Base-by-base conservation (phyloP, 768 basidiomycete species). In the Rhodotorula diobovata region DNA sequence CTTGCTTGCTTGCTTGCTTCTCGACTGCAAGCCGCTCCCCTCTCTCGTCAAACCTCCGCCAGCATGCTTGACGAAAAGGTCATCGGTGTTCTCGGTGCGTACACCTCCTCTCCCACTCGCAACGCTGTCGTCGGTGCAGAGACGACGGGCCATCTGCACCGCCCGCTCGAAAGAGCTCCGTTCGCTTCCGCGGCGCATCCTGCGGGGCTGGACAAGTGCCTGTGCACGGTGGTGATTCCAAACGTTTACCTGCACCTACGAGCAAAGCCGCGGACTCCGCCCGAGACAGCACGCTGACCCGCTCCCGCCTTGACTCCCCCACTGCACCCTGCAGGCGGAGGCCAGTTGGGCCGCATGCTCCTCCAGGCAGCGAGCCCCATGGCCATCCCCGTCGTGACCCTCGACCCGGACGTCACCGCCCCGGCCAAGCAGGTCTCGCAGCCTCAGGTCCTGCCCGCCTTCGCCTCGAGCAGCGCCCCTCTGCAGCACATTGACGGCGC, bases 291-390 rank as follows among this genome's bases (percentile, higher is more conserved):
- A 15, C 21, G 54, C 32, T 34, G n/a, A 66, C 21, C 51, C 28
- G 28, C 18, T 28, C 39, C 14, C 53, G 48, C 35, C 30, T 37
- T 32, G 34, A 25, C 46, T 25, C 48, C 48, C 48, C 48, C 6
- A 4, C 23, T 11, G 41, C 41, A 43, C 41, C 41, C 16, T 25
- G 11, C 60, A 74, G 95, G 95, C 72, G 96, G 96, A 48, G 94
- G 95, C 72, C 95, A 98, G 81, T 87, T 99, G 35, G 95, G 95
- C 35, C 91, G 95, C 34, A 99, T 99, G 96, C 85, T 99, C 23
- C 90, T 89, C 9, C 88, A 88, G 43, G 88, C 94, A 0, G 94
- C 95, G 7, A 88, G 93, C 5, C 84, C 92, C 43, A 85, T 98
- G 61, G 90, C 93, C 77, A 84, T 96, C 76, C 86, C 89, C 51